phyloP scores from a whole-genome alignment of 306 rosid genomes.

The Benincasa hispida region DNA sequence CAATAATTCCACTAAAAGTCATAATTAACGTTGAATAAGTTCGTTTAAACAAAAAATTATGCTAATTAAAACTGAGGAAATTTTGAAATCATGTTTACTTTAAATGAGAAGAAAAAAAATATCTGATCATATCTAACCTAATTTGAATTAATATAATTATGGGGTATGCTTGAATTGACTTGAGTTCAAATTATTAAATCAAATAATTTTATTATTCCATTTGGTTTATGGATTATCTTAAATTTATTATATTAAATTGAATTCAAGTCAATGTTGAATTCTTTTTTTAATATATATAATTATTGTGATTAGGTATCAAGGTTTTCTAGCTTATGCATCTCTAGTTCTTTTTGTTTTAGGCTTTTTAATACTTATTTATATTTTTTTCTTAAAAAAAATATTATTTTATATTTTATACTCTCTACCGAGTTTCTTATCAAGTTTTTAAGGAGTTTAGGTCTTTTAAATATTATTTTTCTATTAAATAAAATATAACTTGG shows the following conservation, averaged over 20 bases:
- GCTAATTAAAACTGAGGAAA: background rate
- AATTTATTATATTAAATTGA: background rate
- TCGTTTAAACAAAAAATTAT: background rate
- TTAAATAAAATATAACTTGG: too few species aligned
- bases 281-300: too few species aligned
- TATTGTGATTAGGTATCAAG: background rate
- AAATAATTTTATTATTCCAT: background rate
- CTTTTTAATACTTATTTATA: too few species aligned
- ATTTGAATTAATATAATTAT: background rate
- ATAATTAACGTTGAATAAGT: background rate
- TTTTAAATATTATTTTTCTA: too few species aligned
- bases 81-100: background rate
- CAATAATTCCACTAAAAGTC: background rate
- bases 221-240: background rate
- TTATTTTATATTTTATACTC: too few species aligned
- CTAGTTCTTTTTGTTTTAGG: background rate
- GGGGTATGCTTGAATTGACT: background rate
- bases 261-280: background rate
- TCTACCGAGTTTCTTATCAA: too few species aligned
- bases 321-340: background rate
- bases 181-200: background rate
- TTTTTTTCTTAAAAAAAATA: too few species aligned
- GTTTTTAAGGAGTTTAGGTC: too few species aligned
- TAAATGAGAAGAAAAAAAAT: background rate
- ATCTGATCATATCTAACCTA: background rate